phyloP scores from a whole-genome alignment of 176 grass and related monocot species.

The Avena insularis region DNA sequence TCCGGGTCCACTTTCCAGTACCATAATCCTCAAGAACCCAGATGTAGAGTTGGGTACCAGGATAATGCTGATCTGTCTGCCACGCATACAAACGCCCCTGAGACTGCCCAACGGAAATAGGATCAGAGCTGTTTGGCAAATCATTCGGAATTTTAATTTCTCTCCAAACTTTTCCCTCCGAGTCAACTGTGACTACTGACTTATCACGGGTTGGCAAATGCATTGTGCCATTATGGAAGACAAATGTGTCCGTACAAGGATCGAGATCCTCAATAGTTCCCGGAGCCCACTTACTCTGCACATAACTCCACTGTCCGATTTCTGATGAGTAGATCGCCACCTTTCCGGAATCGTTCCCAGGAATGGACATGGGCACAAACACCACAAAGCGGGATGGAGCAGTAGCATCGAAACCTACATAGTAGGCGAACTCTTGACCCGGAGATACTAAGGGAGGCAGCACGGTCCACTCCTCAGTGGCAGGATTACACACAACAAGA shows the following conservation, averaged over 20 bases:
- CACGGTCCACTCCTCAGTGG: neutral
- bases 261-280: neutral
- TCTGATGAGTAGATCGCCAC: neutral
- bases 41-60: neutral
- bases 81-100: neutral
- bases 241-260: neutral
- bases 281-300: neutral
- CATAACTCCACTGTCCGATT: neutral
- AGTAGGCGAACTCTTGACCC: neutral
- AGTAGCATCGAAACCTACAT: neutral
- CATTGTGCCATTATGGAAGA: neutral
- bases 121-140: neutral
- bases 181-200: neutral
- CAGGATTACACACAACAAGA: constrained; percentile 1
- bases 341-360: neutral
- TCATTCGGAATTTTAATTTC: neutral
- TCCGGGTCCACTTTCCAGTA: neutral
- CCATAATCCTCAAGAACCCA: neutral
- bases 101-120: neutral
- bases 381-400: neutral
- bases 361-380: neutral
- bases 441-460: neutral
- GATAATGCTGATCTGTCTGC: neutral
- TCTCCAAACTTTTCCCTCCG: constrained; percentile 23
- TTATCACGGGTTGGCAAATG: neutral